These are phyloP conservation scores for Chlamydomonas eustigma DNA, from an alignment of 139 green algal genomes.

Conservation along the genomic window DNA sequence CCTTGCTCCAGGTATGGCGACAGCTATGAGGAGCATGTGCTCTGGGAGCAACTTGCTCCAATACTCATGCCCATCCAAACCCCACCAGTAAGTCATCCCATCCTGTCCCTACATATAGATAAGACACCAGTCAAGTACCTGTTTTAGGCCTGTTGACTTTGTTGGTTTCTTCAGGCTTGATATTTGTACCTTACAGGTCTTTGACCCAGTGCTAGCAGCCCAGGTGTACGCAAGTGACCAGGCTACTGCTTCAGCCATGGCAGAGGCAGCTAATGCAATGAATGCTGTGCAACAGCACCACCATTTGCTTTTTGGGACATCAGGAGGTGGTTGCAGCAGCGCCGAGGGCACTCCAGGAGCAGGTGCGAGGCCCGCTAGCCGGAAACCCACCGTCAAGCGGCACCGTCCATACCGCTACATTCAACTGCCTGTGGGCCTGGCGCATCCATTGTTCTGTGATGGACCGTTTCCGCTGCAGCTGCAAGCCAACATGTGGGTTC, in stretches of 20 bases:
- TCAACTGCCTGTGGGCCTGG: neutral
- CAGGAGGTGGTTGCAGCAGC: no score
- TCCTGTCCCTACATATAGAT: neutral
- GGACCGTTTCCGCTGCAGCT: neutral
- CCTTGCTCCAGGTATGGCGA: neutral
- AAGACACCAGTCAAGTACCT: neutral
- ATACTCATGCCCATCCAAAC: neutral
- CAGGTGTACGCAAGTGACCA: neutral
- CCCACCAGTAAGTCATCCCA: neutral
- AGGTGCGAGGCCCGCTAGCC: neutral
- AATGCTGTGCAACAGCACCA: no score
- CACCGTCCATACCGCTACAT: neutral
- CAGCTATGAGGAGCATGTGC: constrained; percentile 1
- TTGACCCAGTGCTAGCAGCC: neutral
- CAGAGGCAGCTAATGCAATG: neutral
- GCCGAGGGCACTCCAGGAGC: no score
- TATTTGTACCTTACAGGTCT: neutral
- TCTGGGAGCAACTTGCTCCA: neutral
- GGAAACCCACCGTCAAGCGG: neutral
- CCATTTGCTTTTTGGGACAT: no score
- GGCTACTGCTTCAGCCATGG: neutral
- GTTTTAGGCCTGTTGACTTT: neutral
- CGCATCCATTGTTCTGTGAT: neutral
- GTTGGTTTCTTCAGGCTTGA: neutral
- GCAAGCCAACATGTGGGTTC: neutral